Conservation (phyloP, 768 basidiomycete genomes). For the Agaricus blazei region DNA sequence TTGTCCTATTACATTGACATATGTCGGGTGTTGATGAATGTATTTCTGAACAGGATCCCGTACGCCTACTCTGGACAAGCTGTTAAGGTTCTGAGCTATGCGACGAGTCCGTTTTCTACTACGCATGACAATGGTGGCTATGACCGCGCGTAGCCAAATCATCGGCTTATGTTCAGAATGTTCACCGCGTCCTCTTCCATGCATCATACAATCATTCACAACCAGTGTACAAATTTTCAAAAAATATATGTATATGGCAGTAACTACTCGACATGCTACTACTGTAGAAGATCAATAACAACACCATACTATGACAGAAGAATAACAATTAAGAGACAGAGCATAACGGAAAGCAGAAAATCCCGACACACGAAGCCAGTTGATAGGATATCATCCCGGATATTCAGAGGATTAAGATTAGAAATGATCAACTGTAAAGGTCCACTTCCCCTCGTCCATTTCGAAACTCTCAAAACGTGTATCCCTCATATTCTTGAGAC, state of each 20-base stretch:
- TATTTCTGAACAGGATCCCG: too few relatives aligned
- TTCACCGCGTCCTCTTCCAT: too few relatives aligned
- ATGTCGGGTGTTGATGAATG: too few relatives aligned
- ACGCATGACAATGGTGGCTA: too few relatives aligned
- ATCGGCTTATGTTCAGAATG: too few relatives aligned
- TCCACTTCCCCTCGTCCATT: conserved; percentile 81
- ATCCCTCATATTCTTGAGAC: conserved; percentile 78
- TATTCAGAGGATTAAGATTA: conserved; percentile 26
- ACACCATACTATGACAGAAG: not conserved
- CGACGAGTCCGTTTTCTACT: too few relatives aligned
- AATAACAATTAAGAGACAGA: not conserved
- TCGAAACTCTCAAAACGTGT: conserved; percentile 85
- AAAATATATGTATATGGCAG: too few relatives aligned
- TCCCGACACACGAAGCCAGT: conserved; percentile 2
- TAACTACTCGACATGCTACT: not conserved
- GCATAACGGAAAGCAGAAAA: conserved; percentile 2
- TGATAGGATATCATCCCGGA: conserved; percentile 5
- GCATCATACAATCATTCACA: not conserved
- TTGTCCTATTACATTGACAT: too few relatives aligned
- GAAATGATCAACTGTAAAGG: conserved; percentile 93
- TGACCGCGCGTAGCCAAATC: too few relatives aligned
- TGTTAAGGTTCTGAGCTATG: too few relatives aligned
- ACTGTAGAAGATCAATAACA: conserved; percentile 4
- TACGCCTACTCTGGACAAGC: too few relatives aligned
- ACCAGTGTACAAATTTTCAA: not conserved